Evolutionary conservation across 176 grass and related monocot species (phyloP), one percentile per base, ranked within the genome.

Genomic region (Puccinellia tenuiflora): DNA sequence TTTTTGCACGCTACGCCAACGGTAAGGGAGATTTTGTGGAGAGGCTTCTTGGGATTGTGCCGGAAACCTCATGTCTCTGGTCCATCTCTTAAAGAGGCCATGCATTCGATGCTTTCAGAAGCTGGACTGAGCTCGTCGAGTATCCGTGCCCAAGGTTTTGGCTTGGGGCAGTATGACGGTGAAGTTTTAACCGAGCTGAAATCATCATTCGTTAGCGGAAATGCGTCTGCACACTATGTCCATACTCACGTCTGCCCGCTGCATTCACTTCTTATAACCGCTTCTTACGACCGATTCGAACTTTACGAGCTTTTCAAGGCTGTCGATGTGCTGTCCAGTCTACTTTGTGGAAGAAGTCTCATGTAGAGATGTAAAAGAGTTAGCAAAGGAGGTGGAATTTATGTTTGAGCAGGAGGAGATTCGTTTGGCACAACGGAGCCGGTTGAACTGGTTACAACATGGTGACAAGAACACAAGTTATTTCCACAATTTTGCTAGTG

Each of bases 81-180:
- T 34, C 59, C 30, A 39, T 47, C 28, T 39, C 7, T 84, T 14
- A 79, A 71, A 50, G 28, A 0, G 2, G 29, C 53, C 12, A 28
- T 79, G 38, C 39, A 14, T 38, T 38, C 17, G 0, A 50, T 72
- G 64, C 75, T 85, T 85, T 79, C 75, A 20, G 75, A 79, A 71
- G 84, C 64, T 85, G 84, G 84, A 20, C 34, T 79, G 84, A 79
- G 62, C 54, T 85, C 18, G 37, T 78, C 20, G 7, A 85, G 69
- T 34, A 20, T 72, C 3, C 53, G 52, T 37, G 52, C 39, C 25
- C 83, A 59, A 70, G 62, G 84, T 17, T 37, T 79, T 39, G 84
- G 66, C 39, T 35, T 85, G 33, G 48, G 3, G 31, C 3, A 5
- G 26, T 70, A 79, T 24, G 3, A 9, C 13, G 39, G 47, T 38